Evolutionary conservation across 306 rosid species (phyloP).

Genomic region (Cucumis cinereus): DNA sequence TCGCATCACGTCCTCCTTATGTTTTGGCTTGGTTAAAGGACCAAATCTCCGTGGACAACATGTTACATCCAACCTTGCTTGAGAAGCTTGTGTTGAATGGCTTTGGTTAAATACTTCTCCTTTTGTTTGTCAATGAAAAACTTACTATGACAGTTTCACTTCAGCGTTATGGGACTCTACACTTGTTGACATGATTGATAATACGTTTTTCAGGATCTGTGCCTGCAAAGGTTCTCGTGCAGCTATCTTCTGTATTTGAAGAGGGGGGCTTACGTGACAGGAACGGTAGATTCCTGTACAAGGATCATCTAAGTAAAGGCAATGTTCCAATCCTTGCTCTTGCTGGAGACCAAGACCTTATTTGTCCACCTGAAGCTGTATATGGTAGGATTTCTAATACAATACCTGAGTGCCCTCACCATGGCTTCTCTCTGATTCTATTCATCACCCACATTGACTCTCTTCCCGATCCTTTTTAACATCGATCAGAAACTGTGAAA

Average conservation of each 20-base stretch:
- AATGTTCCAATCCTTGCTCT: conserved; percentile 64
- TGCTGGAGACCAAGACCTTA: conserved; percentile 76
- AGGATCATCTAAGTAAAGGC: conserved; percentile 51
- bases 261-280: conserved; percentile 68
- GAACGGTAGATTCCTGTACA: conserved; percentile 51
- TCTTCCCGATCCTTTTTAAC: neutral
- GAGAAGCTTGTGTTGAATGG: conserved; percentile 69
- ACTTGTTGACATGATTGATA: neutral
- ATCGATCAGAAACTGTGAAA: conserved; percentile 70
- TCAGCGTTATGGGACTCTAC: neutral
- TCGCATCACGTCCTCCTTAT: conserved; percentile 40
- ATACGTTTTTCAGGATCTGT: conserved; percentile 44
- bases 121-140: neutral
- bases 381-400: conserved; percentile 39
- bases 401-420: neutral
- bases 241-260: conserved; percentile 46
- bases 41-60: conserved; percentile 61
- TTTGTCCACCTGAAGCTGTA: conserved; percentile 91
- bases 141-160: neutral
- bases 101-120: conserved; percentile 32
- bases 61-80: conserved; percentile 55
- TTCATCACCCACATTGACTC: neutral
- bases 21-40: conserved; percentile 51
- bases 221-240: conserved; percentile 73
- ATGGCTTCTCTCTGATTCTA: neutral